A percentile compares a stretch with the other conserved stretches of the same genome.
phyloP scores from a whole-genome alignment of 106 monocot species.

The Platanthera zijinensis region DNA sequence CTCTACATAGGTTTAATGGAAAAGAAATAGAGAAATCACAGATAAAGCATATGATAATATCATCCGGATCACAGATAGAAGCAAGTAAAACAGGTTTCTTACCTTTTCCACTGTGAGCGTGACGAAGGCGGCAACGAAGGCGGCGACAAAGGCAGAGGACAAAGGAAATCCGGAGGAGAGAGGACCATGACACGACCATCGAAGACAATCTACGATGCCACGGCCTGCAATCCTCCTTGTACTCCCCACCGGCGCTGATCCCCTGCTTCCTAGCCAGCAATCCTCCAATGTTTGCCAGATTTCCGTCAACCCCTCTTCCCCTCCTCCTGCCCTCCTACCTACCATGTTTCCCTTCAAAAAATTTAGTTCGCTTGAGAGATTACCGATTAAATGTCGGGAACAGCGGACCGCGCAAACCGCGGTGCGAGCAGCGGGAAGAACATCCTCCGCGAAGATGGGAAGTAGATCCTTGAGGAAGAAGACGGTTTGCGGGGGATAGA shows the following conservation, averaged over 20 bases:
- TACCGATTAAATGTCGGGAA: background rate
- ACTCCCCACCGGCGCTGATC: background rate
- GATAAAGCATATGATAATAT: background rate
- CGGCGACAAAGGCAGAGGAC: conserved; percentile 51
- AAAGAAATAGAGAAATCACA: too few species aligned
- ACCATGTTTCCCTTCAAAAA: background rate
- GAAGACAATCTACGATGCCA: conserved; percentile 58
- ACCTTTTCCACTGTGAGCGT: conserved; percentile 68
- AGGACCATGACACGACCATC: conserved; percentile 51
- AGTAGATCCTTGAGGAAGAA: too few species aligned
- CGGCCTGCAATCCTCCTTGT: conserved; percentile 23
- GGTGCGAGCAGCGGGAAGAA: too few species aligned
- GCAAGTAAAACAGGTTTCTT: background rate
- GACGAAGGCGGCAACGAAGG: conserved; percentile 48
- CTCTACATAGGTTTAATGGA: too few species aligned
- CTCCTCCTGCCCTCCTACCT: background rate
- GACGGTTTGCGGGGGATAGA: too few species aligned
- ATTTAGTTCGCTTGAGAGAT: background rate
- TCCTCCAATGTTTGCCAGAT: conserved; percentile 45
- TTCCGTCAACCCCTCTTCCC: conserved; percentile 3
- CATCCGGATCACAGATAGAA: background rate
- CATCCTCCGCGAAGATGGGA: too few species aligned
- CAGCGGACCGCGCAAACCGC: too few species aligned
- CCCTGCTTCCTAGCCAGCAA: conserved; percentile 28
- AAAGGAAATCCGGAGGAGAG: conserved; percentile 44